Base-by-base conservation (phyloP, 345 rosid species). In the Schrenkiella parvula region DNA sequence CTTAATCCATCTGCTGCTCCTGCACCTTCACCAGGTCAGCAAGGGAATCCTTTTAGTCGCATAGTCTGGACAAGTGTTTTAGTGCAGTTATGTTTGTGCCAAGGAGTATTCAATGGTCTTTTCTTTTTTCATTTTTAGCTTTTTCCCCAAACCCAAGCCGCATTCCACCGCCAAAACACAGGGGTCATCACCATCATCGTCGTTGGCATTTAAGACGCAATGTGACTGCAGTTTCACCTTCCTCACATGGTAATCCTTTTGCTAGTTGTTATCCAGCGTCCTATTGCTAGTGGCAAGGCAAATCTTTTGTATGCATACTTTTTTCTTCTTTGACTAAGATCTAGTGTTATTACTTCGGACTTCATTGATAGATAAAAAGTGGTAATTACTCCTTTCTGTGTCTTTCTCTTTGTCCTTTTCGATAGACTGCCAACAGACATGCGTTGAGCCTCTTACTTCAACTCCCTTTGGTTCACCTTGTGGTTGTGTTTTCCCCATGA, bases 401-500 rank as follows among this genome's bases (percentile, higher is more conserved):
- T 67, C 37, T 66, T 38, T 66, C 32, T 8, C 25, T 8, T 25
- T 68, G 18, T 62, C 18, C 37, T 54, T 48, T 72, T 53, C 79
- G 47, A 78, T 87, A 95, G 99, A 91, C 61, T 95, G 99, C 70
- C 91, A 86, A 75, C 97, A 91, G 81, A 76, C 82, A 39, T 95
- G 99, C 44, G 84, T 56, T 67, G 99, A 91, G 68, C 99, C 99
- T 55, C 90, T 91, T 72, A 91, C 97, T 52, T 74, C 95, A 69
- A 52, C 91, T 70, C 95, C 96, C 55, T 95, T 68, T 71, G 97
- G 96, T 67, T 91, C 96, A 68, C 95, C 99, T 52, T 95, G 99
- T 79, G 97, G 97, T 41, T 91, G 99, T 79, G 95, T 95, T 38
- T 85, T 84, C 78, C 99, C 99, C 35, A 91, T 95, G 97, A 91